Evolutionary conservation across 768 basidiomycete genomes (phyloP).

Genomic region (Psilocybe cubensis): DNA sequence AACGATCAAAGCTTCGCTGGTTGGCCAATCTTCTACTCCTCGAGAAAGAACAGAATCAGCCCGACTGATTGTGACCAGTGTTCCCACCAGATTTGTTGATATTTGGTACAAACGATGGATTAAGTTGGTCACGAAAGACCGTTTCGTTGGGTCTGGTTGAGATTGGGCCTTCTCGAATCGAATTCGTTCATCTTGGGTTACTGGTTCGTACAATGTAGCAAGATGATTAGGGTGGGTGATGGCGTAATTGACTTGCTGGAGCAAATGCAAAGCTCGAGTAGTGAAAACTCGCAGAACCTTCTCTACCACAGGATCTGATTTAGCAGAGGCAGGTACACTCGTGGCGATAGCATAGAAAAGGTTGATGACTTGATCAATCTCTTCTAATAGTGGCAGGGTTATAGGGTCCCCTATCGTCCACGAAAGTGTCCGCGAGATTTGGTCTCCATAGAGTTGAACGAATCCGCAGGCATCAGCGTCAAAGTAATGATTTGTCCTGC

Average conservation of each 20-base stretch:
- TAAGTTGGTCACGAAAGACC: constrained; percentile 73
- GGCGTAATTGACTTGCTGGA: constrained; percentile 90
- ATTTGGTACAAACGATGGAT: constrained; percentile 74
- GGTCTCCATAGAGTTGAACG: constrained; percentile 82
- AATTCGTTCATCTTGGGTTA: constrained; percentile 73
- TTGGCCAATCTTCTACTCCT: constrained; percentile 73
- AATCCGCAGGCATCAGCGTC: constrained; percentile 86
- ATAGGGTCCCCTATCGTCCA: constrained; percentile 85
- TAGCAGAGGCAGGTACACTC: constrained; percentile 49
- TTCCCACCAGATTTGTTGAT: constrained; percentile 69
- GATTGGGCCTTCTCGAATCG: constrained; percentile 70
- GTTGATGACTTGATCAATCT: constrained; percentile 79
- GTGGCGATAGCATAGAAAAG: constrained; percentile 78
- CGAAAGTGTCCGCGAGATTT: constrained; percentile 73
- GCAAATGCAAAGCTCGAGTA: constrained; percentile 65
- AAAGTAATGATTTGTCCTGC: constrained; percentile 75
- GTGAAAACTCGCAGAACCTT: constrained; percentile 74
- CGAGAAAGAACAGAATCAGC: constrained; percentile 69
- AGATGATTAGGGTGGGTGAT: constrained; percentile 91
- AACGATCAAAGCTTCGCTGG: constrained; percentile 67
- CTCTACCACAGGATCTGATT: constrained; percentile 53
- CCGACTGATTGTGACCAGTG: constrained; percentile 70
- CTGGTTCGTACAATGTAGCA: constrained; percentile 78
- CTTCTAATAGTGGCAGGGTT: constrained; percentile 78
- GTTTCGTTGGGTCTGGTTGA: constrained; percentile 60